Base-by-base conservation (phyloP, 2,329 filamentous ascomycete genomes). In the Fusarium dimerum region DNA sequence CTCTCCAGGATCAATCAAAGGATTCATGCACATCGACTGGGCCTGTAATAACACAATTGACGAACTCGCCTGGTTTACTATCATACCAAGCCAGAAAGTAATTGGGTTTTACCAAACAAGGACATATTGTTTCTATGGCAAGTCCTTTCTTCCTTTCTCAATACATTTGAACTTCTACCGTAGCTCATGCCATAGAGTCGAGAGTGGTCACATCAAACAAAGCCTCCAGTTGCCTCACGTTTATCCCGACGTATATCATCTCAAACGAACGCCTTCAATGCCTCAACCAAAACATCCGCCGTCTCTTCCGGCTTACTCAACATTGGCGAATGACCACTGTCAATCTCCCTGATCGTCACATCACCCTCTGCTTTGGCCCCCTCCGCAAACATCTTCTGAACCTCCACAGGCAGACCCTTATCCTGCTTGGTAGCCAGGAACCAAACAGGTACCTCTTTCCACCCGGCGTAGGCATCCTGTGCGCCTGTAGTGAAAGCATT, bases 301-400 rank as follows among this genome's bases (percentile, higher is more conserved):
- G 73, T 74, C 50, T 73, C 72, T 3, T 68, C 62, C 1, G 77
- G 75, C 55, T 62, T 66, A 60, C 78, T 80, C 59, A 82, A 51
- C 63, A 81, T 77, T 0, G 77, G 76, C 11, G 75, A 79, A 64
- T 81, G 78, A 17, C 77, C 73, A n/a, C 68, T 76, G 39, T 61
- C 54, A 41, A 81, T 51, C 65, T 79, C 75, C 5, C 73, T 57
- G 26, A 72, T 61, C 53, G 66, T 68, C 1, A 79, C 60, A 39
- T 59, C 55, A 0, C 56, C 71, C 0, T 75, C 74, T 58, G 70
- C 63, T 8, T 64, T 71, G 7, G 76, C 77, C 55, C 68, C 67
- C 1, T 71, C 66, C 0, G 76, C 68, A 32, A 62, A 46, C 57
- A 73, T 63, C 50, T 68, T 61, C 58, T 80, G 78, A 16, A 62